Percentiles rank a stretch among this genome's conserved stretches.
These are phyloP conservation scores for Coemansia furcata DNA, from an alignment of 192 early-diverging fungal genomes.

Conservation along the genomic window DNA sequence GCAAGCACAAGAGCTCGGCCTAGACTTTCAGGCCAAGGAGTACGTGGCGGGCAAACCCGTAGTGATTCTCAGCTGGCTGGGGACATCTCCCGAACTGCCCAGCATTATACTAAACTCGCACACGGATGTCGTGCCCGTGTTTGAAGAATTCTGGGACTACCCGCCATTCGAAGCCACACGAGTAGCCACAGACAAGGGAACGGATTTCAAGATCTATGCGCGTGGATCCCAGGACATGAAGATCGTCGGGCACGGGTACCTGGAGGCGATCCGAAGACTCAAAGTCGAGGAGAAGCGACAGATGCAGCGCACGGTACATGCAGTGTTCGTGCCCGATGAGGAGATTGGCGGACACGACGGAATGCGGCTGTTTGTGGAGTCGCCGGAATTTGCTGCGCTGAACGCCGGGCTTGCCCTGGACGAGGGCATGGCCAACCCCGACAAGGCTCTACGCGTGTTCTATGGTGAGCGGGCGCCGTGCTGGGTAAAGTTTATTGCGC, in stretches of 20 bases:
- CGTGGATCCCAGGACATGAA: conserved; percentile 92
- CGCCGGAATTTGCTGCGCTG: conserved; percentile 64
- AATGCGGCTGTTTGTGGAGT: conserved; percentile 67
- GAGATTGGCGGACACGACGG: conserved; percentile 84
- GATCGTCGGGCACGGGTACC: conserved; percentile 77
- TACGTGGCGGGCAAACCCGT: conserved; percentile 67
- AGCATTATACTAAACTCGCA: conserved; percentile 81
- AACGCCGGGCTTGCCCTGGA: conserved; percentile 84
- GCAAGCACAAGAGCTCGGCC: conserved; percentile 70
- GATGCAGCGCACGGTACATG: conserved; percentile 69
- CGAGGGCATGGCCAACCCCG: conserved; percentile 78
- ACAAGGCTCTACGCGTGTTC: conserved; percentile 67
- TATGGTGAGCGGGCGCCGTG: conserved; percentile 83
- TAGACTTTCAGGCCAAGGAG: conserved; percentile 53
- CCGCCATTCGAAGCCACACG: conserved; percentile 72
- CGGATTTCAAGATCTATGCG: conserved; percentile 65
- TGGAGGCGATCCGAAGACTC: conserved; percentile 74
- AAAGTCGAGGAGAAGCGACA: conserved; percentile 51
- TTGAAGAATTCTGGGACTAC: conserved; percentile 69
- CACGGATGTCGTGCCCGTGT: conserved; percentile 90
- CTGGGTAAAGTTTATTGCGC: conserved; percentile 75
- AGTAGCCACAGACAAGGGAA: conserved; percentile 57
- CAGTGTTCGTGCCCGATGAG: conserved; percentile 81
- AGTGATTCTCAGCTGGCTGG: conserved; percentile 69
- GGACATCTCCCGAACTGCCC: conserved; percentile 56